Evolutionary conservation across 2,329 filamentous ascomycete species (phyloP), one percentile per base, ranked within the genome.

Genomic region (Pseudogymnoascus sp.): DNA sequence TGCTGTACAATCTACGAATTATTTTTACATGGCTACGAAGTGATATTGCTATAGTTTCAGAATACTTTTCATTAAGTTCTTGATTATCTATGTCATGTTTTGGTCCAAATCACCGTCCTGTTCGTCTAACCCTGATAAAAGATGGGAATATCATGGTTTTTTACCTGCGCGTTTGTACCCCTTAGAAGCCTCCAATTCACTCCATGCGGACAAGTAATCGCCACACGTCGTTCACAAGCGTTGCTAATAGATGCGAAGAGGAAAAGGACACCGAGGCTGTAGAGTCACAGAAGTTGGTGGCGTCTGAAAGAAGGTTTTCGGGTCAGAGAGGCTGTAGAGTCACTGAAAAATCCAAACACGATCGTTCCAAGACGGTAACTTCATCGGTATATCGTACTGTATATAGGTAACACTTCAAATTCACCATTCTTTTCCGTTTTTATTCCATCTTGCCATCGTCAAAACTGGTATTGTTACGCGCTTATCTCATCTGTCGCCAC

Each of bases 271-370:
- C 23, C 50, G 50, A 56, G 50, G 50, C 28, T 56, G 50, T 56
- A 56, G 50, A 56, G 50, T 56, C 28, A 56, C 25, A 12, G 50
- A 33, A 56, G 10, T 56, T 56, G 50, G 50, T 56, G 33, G 50
- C 33, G 50, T 18, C 50, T 12, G 7, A 56, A 18, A 18, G 50
- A 56, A 56, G 50, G 50, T 14, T 42, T 1, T 1, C 50, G 50
- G 33, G 50, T 56, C 50, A 56, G 50, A 18, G 25, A 5, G 2
- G 50, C 50, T 12, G 28, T 33, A 33, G 25, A 56, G 50, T 56
- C 50, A 33, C 50, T 33, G 25, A 33, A 53, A 2, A 56, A 18
- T 18, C 28, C 44, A 28, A 18, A 16, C 25, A 21, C n/a, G 25
- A 18, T 12, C 25, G 10, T 33, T 33, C 28, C 50, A 31, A 56